Base-by-base conservation (phyloP, 2,329 filamentous ascomycete species). In the Penicillium sp. region DNA sequence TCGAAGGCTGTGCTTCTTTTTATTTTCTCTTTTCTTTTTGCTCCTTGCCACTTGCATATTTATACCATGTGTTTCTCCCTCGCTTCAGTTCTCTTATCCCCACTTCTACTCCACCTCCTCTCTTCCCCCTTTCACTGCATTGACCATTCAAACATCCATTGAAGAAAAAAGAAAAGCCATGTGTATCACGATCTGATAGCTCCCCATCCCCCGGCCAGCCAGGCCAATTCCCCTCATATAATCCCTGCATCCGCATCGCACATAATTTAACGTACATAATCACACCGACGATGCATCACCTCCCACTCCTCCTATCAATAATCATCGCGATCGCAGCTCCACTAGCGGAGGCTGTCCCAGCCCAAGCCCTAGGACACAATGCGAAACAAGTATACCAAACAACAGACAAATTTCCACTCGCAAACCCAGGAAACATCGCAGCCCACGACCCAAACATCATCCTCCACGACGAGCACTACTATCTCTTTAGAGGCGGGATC, bases 371-470 rank as follows among this genome's bases (percentile, higher is more conserved):
- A 38, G 21, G 7, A 25, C 23, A 55, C 56, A 33, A 17, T 19
- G 21, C 48, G 33, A 31, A 57, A 5, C 49, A 63, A 36, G 54
- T 66, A 19, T 69, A 70, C 54, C 61, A 71, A n/a, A 61, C 67
- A 35, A 70, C 70, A 6, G 58, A 62, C 6, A 31, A 51, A 7
- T 61, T 68, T 25, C 71, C 71, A 0, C 60, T 70, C 1, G 63
- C 71, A 10, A 74, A 72, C 23, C 49, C 54, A 27, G 70, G 70
- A 19, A 57, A 73, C 21, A n/a, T 72, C 19, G 39, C 33, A n/a
- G 66, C 53, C 2, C 73, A 75, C 48, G 73, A 75, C 48, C 73
- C 73, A 8, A 74, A 69, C 39, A 70, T 75, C 19, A 5, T 76
- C 23, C 44, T 63, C 4, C 54, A 67, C 41, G 55, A 74, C n/a